Base-by-base conservation (phyloP, 2,329 filamentous ascomycete genomes). In the Ophiostoma tasmaniense region DNA sequence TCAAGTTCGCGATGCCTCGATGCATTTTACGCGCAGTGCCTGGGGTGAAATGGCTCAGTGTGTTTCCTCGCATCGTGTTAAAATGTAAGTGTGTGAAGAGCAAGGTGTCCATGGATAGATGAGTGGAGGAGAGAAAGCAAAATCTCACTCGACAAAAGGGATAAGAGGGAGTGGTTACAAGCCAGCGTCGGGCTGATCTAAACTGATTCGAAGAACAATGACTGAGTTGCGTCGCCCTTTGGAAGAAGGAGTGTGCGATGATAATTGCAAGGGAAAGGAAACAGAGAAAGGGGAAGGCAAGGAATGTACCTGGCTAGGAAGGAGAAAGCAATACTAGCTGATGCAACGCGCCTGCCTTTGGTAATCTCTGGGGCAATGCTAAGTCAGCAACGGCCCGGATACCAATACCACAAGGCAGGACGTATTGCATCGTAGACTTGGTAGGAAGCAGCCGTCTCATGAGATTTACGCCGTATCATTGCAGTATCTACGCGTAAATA, bases 161-260 rank as follows among this genome's bases (percentile, higher is more conserved):
- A 55, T 8, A 28, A 55, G 50, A 25, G 55, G 25, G 25, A 61
- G 55, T 17, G 3, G 55, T 61, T 17, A 3, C 55, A 30, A 61
- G 55, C 55, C 55, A 61, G 25, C 11, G 55, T 61, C 55, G 25
- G 55, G 55, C 55, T 61, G 55, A 61, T 61, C n/a, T 61, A 14
- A 30, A 33, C 55, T 61, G 55, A 30, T 61, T 22, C 30, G 25
- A 30, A 61, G 25, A 30, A 61, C 25, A 61, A 55, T 55, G n/a
- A 28, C 22, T 55, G 50, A 55, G 22, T 55, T 55, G 50, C 5
- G 42, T 45, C 17, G 42, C 22, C 50, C 50, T 55, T 55, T 55
- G 42, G 42, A 45, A 45, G 42, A 45, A 45, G 42, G 42, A 45
- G 42, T 45, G 42, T 20, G 42, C 13, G 22, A 2, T 55, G 10